Evolutionary conservation across 805 yeast genomes (phyloP).

Genomic region (Candida pini): DNA sequence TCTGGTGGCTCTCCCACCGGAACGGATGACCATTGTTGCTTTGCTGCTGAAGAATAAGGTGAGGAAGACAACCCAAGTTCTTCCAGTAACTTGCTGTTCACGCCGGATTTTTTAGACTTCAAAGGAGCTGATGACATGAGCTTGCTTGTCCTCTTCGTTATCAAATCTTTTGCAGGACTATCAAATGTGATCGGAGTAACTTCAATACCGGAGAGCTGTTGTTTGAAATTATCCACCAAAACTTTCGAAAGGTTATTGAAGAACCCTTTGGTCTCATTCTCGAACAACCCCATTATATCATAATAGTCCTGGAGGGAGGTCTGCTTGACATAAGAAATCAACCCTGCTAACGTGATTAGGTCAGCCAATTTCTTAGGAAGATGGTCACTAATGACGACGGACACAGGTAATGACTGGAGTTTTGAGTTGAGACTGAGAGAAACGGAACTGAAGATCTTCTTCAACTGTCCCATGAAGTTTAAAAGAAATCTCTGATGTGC

Average conservation of each 20-base stretch:
- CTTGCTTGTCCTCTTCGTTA: constrained; percentile 11
- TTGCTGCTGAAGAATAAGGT: not conserved
- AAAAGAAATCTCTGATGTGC: constrained; percentile 46
- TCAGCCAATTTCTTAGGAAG: constrained; percentile 29
- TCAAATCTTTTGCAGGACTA: constrained; percentile 16
- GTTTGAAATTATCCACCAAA: constrained; percentile 13
- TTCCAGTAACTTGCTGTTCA: constrained; percentile 19
- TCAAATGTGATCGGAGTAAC: constrained; percentile 15
- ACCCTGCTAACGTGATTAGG: constrained; percentile 41
- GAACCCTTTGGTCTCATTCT: constrained; percentile 25
- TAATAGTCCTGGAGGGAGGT: constrained; percentile 43
- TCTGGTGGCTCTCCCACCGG: constrained; percentile 1
- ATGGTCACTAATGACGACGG: constrained; percentile 7
- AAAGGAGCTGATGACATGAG: constrained; percentile 2
- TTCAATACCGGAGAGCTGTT: constrained; percentile 1
- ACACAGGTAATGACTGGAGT: constrained; percentile 13
- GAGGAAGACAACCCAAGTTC: constrained; percentile 20
- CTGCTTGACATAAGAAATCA: constrained; percentile 54
- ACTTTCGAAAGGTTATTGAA: constrained; percentile 23
- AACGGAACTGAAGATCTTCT: constrained; percentile 21
- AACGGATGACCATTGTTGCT: not conserved
- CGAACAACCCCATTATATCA: constrained; percentile 35
- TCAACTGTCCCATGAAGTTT: constrained; percentile 33
- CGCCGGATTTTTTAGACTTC: constrained; percentile 7
- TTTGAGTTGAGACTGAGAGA: constrained; percentile 26